Evolutionary conservation across 768 basidiomycete species (phyloP).

Genomic region (Boletus sp.): DNA sequence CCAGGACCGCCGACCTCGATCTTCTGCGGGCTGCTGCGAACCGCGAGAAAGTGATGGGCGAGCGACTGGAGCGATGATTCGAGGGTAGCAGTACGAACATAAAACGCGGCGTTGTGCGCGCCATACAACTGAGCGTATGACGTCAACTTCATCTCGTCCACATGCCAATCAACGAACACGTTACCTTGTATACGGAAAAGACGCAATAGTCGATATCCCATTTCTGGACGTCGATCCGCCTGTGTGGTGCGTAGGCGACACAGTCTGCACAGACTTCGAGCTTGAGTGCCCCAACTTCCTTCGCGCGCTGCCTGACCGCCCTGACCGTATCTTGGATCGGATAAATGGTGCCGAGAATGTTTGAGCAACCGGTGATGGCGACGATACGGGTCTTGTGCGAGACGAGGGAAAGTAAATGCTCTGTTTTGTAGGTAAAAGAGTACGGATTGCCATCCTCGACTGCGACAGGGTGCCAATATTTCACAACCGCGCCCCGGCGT

Average conservation of each 20-base stretch:
- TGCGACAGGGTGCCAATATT: constrained; percentile 56
- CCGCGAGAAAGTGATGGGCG: constrained; percentile 67
- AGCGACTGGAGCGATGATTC: constrained; percentile 53
- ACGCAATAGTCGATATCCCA: constrained; percentile 79
- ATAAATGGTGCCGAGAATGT: constrained; percentile 66
- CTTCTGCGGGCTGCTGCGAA: constrained; percentile 50
- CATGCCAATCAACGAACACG: neutral
- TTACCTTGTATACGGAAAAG: constrained; percentile 76
- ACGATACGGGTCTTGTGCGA: constrained; percentile 66
- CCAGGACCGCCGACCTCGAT: constrained; percentile 74
- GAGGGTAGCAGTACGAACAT: constrained; percentile 52
- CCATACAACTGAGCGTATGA: constrained; percentile 58
- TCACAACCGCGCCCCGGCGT: constrained; percentile 51
- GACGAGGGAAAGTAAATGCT: constrained; percentile 61
- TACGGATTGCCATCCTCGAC: constrained; percentile 61
- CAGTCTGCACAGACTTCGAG: constrained; percentile 73
- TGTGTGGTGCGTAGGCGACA: constrained; percentile 77
- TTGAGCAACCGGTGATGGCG: constrained; percentile 73
- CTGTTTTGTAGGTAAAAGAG: constrained; percentile 52
- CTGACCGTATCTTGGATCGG: constrained; percentile 57
- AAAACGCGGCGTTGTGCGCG: constrained; percentile 66
- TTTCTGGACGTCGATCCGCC: constrained; percentile 64
- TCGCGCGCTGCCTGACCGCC: constrained; percentile 50
- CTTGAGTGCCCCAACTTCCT: constrained; percentile 51
- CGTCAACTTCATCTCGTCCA: neutral